Base-by-base conservation (phyloP, 2,329 filamentous ascomycete species). In the Huntiella abstrusa region DNA sequence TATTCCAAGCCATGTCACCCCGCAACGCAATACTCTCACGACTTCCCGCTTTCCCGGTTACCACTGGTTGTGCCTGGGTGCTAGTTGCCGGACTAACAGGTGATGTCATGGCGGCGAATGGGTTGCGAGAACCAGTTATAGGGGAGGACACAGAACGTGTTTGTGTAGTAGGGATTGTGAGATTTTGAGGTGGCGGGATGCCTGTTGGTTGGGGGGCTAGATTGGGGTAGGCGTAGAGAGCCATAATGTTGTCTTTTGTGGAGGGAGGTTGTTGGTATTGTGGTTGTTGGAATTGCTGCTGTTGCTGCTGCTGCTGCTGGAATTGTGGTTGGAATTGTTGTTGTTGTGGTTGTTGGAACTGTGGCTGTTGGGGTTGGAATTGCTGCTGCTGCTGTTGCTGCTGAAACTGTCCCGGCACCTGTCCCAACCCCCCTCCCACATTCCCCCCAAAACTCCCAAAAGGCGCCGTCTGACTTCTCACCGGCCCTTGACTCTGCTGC, bases 221-320 rank as follows among this genome's bases (percentile, higher is more conserved):
- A 42, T 49, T 48, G 33, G 72, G 67, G 35, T 77, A 71, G 56
- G 73, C 77, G 60, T 83, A 88, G 8, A 91, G 61, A 4, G 83
- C 79, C 59, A 88, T 66, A 49, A 91, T 88, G 4, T 79, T 79
- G 3, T 73, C 74, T 52, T 82, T 87, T 55, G 85, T 75, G 28
- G 77, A 69, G 32, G 71, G 65, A 12, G 67, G 43, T 5, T 41
- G 19, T 22, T 33, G 47, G 46, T 58, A 56, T 32, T 55, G 57
- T 45, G 58, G 57, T 22, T 54, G 57, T 45, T 58, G 56, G 15
- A 50, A 52, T 13, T 47, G 43, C 28, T 52, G 54, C 15, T 54
- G 56, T 44, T 51, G 55, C 8, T 48, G 51, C 16, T 42, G 52
- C 32, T 56, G 57, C 37, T 54, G 55, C 33, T 55, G 55, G 6